Base-by-base conservation (phyloP, 139 green algal species). In the Coelastrella sp. region DNA sequence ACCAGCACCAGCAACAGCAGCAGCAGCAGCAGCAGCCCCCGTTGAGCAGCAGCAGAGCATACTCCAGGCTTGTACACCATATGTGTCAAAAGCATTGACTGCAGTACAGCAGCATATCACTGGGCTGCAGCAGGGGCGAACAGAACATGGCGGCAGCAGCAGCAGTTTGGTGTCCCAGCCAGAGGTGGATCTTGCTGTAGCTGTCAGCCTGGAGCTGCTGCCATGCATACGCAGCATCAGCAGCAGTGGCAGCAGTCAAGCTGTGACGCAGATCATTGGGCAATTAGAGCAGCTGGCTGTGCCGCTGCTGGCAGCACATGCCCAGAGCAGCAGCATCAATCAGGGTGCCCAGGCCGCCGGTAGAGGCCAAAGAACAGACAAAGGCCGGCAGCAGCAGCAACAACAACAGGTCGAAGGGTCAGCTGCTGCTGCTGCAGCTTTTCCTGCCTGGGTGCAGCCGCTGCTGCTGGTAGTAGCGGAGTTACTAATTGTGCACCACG, bases 191-290 rank as follows among this genome's bases (percentile, higher is more conserved):
- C 19, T 73, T 59, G 82, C 65, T 54, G 83, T 54, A 11, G 54
- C 83, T 58, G 68, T 68, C 57, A 80, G 66, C 54, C 5, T 88
- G 10, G 6, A 88, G 83, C 83, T 88, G 19, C 68, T 88, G 19
- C 61, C 32, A 7, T 79, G 64, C 32, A 56, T 86, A 19, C 5
- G 61, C 22, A 4, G 16, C 71, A 86, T 14, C 59, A 75, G 56
- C 58, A n/a, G 90, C 90, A 92, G 54, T 78, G n/a, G 32, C 61
- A 76, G 71, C 58, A 76, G 57, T n/a, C 11, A 79, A 73, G 58
- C 22, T 56, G 71, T 66, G 78, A 77, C 79, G 7, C 85, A 19
- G 32, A 32, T n/a, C n/a, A n/a, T n/a, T n/a, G n/a, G n/a, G n/a
- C n/a, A n/a, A n/a, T 80, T 23, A 73, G 57, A 84, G 6, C 17